phyloP scores from a whole-genome alignment of 495 filamentous ascomycete genomes.

The Peziza echinospora region DNA sequence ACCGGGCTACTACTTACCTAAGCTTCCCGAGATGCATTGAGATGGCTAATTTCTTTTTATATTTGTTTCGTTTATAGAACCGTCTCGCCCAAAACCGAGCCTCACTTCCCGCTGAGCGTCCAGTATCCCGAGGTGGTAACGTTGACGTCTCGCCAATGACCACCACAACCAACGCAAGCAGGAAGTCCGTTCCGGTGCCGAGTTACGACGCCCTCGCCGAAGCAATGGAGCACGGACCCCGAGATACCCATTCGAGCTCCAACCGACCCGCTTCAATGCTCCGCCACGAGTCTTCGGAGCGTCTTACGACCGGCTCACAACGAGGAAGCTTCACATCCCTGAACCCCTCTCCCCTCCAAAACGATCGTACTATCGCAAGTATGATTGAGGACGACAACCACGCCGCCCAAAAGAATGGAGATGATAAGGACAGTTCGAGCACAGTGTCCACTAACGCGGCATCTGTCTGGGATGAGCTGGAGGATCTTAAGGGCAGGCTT shows the following conservation, averaged over 20 bases:
- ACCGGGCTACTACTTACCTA: too few relatives aligned
- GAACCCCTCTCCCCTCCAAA: neutral
- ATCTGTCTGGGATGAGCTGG: conserved; percentile 93
- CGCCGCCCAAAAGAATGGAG: conserved; percentile 3
- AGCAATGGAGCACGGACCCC: conserved; percentile 3
- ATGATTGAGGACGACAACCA: conserved; percentile 5
- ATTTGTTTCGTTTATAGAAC: too few relatives aligned
- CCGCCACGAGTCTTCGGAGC: neutral
- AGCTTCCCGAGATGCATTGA: too few relatives aligned
- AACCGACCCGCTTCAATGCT: conserved; percentile 8
- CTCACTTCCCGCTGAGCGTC: neutral
- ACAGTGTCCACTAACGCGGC: conserved; percentile 68
- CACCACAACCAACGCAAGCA: neutral
- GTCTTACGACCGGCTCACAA: neutral
- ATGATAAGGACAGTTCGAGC: conserved; percentile 49
- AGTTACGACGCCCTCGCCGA: neutral
- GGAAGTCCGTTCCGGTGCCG: neutral
- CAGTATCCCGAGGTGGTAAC: conserved; percentile 2
- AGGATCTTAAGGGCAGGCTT: conserved; percentile 87
- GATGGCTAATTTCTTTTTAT: too few relatives aligned
- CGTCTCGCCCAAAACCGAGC: neutral
- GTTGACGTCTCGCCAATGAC: neutral
- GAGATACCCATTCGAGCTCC: conserved; percentile 6
- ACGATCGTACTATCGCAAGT: neutral
- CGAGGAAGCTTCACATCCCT: neutral